Evolutionary conservation across 352 stramenopile species (phyloP), one percentile per base, ranked within the genome.

Genomic region (Phytopythium litorale): DNA sequence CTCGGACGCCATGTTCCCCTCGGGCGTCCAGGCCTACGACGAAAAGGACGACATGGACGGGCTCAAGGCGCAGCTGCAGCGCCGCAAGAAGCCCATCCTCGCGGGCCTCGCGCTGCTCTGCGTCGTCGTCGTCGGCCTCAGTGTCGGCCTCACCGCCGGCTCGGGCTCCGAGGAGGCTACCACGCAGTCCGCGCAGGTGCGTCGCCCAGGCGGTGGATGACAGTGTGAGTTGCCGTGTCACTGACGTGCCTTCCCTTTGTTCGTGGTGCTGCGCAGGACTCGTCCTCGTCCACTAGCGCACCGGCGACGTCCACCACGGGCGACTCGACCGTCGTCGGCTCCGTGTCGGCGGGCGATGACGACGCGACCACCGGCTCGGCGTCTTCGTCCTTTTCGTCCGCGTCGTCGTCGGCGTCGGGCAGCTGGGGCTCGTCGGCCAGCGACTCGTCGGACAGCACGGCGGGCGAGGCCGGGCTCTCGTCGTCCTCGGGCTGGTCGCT

Each of bases 51-150:
- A 86, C 65, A 71, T 79, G 62, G 67, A 66, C 19, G 60, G 70
- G 42, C 55, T 89, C 43, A 73, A 73, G 46, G 62, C 63, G 16
- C 76, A 75, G 58, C 68, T 89, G 37, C 62, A 69, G 37, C 57
- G 64, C 45, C 66, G 66, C 35, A 89, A 89, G 72, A 89, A 88
- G 63, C 74, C 78, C n/a, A 87, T 90, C 48, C 80, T 81, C 72
- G 73, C 70, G 38, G 78, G 72, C 38, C 64, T 88, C 19, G 71
- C 71, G n/a, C 77, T 88, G 51, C 57, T 89, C 35, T 74, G 69
- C 28, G 64, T 89, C 4, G 73, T 88, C 7, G 57, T 88, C 37
- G 73, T 88, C 40, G 74, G 76, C 35, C 64, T 86, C 43, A 71
- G 59, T 21, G 62, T 87, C 33, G 74, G 69, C 1, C 55, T 80